phyloP scores from a whole-genome alignment of 345 rosid genomes.

The Hibiscus trionum region DNA sequence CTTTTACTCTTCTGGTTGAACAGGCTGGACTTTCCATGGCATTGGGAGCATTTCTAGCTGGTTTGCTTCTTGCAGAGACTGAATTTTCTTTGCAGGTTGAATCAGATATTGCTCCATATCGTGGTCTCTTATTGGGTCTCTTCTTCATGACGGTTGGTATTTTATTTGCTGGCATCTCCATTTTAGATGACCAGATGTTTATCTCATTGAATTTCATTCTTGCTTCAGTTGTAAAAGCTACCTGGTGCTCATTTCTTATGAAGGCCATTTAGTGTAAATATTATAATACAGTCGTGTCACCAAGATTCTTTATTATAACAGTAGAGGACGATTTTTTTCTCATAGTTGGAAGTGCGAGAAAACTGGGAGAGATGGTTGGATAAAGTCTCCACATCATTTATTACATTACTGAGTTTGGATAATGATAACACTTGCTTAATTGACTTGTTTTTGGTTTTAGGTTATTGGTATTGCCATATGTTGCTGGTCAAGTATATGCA shows the following conservation, averaged over 20 bases:
- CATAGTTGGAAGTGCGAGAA: neutral
- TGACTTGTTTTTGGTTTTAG: slow-evolving; percentile 11
- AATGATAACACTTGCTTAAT: slow-evolving; percentile 6
- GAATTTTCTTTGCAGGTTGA: slow-evolving; percentile 82
- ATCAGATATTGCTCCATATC: slow-evolving; percentile 98
- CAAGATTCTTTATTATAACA: neutral
- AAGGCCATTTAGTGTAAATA: slow-evolving; percentile 3
- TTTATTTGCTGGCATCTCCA: slow-evolving; percentile 7
- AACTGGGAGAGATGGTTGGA: neutral
- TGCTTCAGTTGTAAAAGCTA: slow-evolving; percentile 1
- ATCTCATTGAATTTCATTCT: neutral
- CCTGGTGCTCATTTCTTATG: neutral
- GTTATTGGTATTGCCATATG: slow-evolving; percentile 7
- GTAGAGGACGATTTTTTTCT: neutral
- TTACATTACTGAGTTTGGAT: neutral
- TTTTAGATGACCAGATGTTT: neutral
- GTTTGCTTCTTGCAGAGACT: neutral
- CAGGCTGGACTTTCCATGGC: neutral
- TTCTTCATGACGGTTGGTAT: slow-evolving; percentile 94
- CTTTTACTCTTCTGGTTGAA: neutral
- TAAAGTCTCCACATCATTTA: neutral
- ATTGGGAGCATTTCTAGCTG: neutral
- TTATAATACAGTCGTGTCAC: neutral
- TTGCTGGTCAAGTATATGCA: slow-evolving; percentile 16
- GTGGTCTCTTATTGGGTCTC: slow-evolving; percentile 95